Evolutionary conservation across 805 yeast genomes (phyloP).

Genomic region (Candida andamanensis): DNA sequence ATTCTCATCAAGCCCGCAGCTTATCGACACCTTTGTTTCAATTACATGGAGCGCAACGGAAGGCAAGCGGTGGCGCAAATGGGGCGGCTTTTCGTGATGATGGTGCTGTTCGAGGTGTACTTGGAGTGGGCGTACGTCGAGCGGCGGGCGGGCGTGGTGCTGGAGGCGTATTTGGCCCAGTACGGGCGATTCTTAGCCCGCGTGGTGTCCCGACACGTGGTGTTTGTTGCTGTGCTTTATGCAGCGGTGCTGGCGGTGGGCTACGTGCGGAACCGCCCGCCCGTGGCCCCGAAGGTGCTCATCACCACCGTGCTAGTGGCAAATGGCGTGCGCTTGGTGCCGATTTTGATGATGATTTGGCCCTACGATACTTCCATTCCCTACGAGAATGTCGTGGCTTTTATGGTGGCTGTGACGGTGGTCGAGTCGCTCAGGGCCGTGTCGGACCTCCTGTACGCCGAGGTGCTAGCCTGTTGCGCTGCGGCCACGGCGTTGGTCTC

Average conservation of each 20-base stretch:
- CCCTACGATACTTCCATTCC: constrained; percentile 77
- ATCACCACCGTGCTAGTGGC: constrained; percentile 71
- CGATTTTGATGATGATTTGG: constrained; percentile 94
- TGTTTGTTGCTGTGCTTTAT: constrained; percentile 39
- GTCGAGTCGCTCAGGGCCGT: constrained; percentile 48
- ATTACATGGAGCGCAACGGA: constrained; percentile 38
- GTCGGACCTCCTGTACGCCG: too few species aligned
- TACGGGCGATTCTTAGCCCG: constrained; percentile 52
- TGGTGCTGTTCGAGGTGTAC: constrained; percentile 81
- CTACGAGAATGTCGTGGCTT: constrained; percentile 53
- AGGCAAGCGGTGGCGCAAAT: neutral
- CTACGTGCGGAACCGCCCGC: constrained; percentile 1
- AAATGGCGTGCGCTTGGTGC: constrained; percentile 76
- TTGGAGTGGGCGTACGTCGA: constrained; percentile 91
- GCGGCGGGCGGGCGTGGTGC: constrained; percentile 36
- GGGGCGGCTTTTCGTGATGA: constrained; percentile 31
- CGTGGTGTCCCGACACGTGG: constrained; percentile 43
- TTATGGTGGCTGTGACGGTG: constrained; percentile 57
- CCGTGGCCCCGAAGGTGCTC: constrained; percentile 33
- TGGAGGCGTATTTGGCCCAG: constrained; percentile 41
- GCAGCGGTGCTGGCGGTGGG: constrained; percentile 24
- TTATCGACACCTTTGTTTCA: constrained; percentile 80
- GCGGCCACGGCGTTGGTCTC: too few species aligned
- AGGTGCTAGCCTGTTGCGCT: too few species aligned
- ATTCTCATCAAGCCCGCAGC: constrained; percentile 83